These are phyloP conservation scores for Tilletia setariae DNA, from an alignment of 1,284 basidiomycete genomes.

Conservation along the genomic window DNA sequence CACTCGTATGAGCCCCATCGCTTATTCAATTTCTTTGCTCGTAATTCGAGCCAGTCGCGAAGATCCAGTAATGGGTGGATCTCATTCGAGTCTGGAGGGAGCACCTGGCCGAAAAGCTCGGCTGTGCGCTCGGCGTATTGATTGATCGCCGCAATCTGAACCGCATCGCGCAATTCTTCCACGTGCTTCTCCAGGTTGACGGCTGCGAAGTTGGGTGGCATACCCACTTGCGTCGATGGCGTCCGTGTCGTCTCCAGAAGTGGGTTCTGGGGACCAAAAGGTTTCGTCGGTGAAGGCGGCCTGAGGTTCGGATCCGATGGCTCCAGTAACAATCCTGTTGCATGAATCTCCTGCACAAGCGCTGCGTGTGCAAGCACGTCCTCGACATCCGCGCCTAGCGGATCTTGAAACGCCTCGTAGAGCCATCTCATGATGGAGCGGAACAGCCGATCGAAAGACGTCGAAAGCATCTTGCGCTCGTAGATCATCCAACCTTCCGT, in stretches of 20 bases:
- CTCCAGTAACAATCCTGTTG: slow-evolving; percentile 38
- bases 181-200: slow-evolving; percentile 44
- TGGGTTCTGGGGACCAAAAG: background rate
- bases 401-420: slow-evolving; percentile 76
- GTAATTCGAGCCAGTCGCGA: slow-evolving; percentile 83
- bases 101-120: slow-evolving; percentile 61
- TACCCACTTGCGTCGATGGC: background rate
- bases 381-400: slow-evolving; percentile 38
- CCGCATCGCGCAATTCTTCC: slow-evolving; percentile 56
- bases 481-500: slow-evolving; percentile 68
- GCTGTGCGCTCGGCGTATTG: slow-evolving; percentile 64
- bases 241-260: background rate
- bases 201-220: background rate
- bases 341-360: slow-evolving; percentile 51
- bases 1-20: background rate
- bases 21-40: background rate
- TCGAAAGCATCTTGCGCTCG: slow-evolving; percentile 65
- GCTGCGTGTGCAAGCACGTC: slow-evolving; percentile 39
- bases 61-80: slow-evolving; percentile 72
- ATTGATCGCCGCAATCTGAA: slow-evolving; percentile 68
- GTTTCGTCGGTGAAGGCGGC: background rate
- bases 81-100: slow-evolving; percentile 63
- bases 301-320: background rate
- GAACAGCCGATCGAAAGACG: slow-evolving; percentile 61
- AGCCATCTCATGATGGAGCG: slow-evolving; percentile 78